Evolutionary conservation across 1,284 basidiomycete species (phyloP).

Genomic region (Cutaneotrichosporon mucoides): DNA sequence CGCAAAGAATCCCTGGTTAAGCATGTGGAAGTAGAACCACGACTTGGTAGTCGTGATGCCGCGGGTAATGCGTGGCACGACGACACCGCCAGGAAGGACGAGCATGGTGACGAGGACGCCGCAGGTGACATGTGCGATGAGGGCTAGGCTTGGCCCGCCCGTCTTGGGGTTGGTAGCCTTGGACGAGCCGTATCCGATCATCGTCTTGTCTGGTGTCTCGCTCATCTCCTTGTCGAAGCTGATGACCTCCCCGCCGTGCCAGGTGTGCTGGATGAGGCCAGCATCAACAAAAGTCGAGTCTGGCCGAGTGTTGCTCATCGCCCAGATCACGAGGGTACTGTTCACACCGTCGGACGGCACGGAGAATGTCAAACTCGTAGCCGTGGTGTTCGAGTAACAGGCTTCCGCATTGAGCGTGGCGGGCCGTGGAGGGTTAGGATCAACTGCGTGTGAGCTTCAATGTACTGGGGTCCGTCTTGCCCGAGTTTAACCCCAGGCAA

Average conservation of each 20-base stretch:
- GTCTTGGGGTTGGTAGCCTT: conserved; percentile 5
- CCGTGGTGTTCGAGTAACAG: conserved; percentile 40
- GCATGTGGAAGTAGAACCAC: conserved; percentile 59
- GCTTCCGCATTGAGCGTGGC: conserved; percentile 50
- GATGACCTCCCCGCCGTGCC: conserved; percentile 7
- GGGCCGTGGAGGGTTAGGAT: conserved; percentile 51
- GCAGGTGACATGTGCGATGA: conserved; percentile 58
- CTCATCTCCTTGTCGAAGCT: not conserved
- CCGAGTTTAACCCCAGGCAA: not conserved
- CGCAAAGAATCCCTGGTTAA: conserved; percentile 57
- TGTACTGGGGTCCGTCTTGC: not conserved
- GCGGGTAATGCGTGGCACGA: conserved; percentile 59
- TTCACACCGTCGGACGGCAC: conserved; percentile 51
- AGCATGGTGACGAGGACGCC: conserved; percentile 58
- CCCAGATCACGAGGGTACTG: conserved; percentile 54
- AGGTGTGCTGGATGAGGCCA: conserved; percentile 50
- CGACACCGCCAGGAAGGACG: conserved; percentile 58
- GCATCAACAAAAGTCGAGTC: conserved; percentile 48
- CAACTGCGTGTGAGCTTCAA: conserved; percentile 19
- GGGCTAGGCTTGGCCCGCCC: conserved; percentile 20
- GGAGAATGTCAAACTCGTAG: conserved; percentile 51
- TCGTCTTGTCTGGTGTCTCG: not conserved
- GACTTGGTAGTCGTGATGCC: conserved; percentile 52
- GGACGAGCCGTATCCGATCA: not conserved
- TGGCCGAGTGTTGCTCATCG: conserved; percentile 53